A percentile compares a stretch with the other conserved stretches of the same genome.
phyloP scores from a whole-genome alignment of 495 filamentous ascomycete species.

The Neurospora sp. region DNA sequence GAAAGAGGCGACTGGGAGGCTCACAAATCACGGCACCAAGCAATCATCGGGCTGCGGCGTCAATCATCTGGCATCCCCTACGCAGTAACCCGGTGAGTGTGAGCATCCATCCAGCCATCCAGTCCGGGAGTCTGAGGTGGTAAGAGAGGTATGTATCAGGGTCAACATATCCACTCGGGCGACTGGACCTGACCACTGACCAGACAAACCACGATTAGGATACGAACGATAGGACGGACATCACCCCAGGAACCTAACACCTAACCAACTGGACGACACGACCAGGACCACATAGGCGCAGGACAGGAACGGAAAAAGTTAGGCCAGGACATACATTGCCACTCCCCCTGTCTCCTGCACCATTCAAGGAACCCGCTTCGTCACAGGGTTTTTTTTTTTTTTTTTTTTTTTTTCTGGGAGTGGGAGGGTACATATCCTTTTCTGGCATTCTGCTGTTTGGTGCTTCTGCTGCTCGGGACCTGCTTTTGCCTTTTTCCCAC shows the following conservation, averaged over 20 bases:
- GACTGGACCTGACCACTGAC: not conserved
- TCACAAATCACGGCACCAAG: not conserved
- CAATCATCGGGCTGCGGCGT: not conserved
- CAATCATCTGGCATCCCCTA: not conserved
- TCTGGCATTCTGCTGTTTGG: not conserved
- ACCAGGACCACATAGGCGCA: not conserved
- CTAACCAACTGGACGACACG: not conserved
- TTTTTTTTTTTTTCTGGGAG: not conserved
- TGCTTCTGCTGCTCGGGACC: constrained; percentile 12
- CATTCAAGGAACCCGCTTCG: constrained; percentile 9
- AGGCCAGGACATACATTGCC: constrained; percentile 11
- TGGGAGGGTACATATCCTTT: not conserved
- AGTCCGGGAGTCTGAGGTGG: not conserved
- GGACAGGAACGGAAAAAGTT: not conserved
- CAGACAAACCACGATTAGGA: not conserved
- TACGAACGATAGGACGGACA: not conserved
- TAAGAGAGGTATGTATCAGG: not conserved
- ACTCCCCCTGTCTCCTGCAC: constrained; percentile 16
- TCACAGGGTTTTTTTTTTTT: constrained; percentile 1
- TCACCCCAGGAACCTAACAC: not conserved
- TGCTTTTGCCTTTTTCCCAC: constrained; percentile 12
- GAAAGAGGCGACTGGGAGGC: not conserved
- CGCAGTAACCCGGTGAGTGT: not conserved
- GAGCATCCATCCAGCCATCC: not conserved
- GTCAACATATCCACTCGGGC: constrained; percentile 9